A percentile compares a stretch with the other conserved stretches of the same genome.
These are phyloP conservation scores for Colletotrichum lentis DNA, from an alignment of 2,329 filamentous ascomycete species.

Conservation along the genomic window DNA sequence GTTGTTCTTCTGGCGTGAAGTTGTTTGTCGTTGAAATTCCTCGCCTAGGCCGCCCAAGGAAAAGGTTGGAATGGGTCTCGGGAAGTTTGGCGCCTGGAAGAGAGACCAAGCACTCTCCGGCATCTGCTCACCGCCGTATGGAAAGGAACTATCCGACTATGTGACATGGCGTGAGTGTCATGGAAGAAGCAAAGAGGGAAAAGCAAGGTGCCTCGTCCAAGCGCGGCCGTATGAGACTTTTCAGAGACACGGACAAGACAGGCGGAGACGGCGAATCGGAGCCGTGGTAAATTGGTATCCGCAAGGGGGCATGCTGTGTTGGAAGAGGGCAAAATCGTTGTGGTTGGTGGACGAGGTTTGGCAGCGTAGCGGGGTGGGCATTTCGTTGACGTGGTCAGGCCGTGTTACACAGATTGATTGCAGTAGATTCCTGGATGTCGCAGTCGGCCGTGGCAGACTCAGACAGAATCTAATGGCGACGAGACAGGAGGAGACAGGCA, in stretches of 20 bases:
- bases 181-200: slow-evolving; percentile 29
- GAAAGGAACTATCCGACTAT: background rate
- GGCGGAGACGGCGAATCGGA: slow-evolving; percentile 27
- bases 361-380: slow-evolving; percentile 4
- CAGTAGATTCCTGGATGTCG: slow-evolving; percentile 24
- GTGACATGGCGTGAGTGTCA: slow-evolving; percentile 30
- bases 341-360: slow-evolving; percentile 6
- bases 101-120: slow-evolving; percentile 13
- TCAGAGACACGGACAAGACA: slow-evolving; percentile 33
- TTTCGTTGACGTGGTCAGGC: slow-evolving; percentile 28
- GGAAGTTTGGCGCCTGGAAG: slow-evolving; percentile 13
- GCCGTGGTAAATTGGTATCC: slow-evolving; percentile 17
- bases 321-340: background rate
- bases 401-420: slow-evolving; percentile 31
- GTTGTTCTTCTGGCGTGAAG: background rate
- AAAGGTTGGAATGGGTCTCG: slow-evolving; percentile 25
- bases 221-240: slow-evolving; percentile 28
- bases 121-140: slow-evolving; percentile 31
- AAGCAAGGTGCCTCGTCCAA: slow-evolving; percentile 30
- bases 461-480: slow-evolving; percentile 31
- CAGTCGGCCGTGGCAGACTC: slow-evolving; percentile 26
- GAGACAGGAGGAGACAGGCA: slow-evolving; percentile 9
- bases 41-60: slow-evolving; percentile 6
- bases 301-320: slow-evolving; percentile 28
- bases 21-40: slow-evolving; percentile 8